Evolutionary conservation across 176 grass and related monocot genomes (phyloP).

Genomic region (Bonia amplexicaulis): DNA sequence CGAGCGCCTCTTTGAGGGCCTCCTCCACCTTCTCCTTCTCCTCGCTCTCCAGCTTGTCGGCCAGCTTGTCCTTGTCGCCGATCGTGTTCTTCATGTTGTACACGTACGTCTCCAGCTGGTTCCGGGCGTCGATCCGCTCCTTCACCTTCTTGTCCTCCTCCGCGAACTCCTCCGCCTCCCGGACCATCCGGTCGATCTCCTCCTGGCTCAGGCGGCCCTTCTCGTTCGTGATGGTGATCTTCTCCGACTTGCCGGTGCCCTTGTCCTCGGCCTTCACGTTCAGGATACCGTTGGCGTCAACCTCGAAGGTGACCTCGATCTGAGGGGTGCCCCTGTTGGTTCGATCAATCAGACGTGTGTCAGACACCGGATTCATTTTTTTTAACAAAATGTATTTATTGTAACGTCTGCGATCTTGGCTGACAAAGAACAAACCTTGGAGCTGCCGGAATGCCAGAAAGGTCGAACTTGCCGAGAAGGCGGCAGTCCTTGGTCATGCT

Average conservation of each 20-base stretch:
- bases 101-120: constrained; percentile 62
- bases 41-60: constrained; percentile 65
- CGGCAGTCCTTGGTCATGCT: constrained; percentile 78
- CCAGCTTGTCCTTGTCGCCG: constrained; percentile 67
- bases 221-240: constrained; percentile 81
- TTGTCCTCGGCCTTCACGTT: constrained; percentile 66
- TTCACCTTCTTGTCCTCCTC: constrained; percentile 82
- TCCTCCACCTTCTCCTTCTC: constrained; percentile 81
- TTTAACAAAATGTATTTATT: not conserved
- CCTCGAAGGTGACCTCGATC: constrained; percentile 66
- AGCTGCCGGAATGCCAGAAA: constrained; percentile 45
- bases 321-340: constrained; percentile 54
- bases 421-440: constrained; percentile 28
- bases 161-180: constrained; percentile 54
- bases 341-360: not conserved
- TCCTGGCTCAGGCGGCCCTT: constrained; percentile 72
- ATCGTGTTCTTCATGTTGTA: constrained; percentile 82
- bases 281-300: constrained; percentile 69
- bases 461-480: constrained; percentile 73
- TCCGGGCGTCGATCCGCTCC: constrained; percentile 60
- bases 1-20: constrained; percentile 59
- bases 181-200: constrained; percentile 74
- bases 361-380: not conserved
- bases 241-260: constrained; percentile 58
- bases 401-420: not conserved